These are phyloP conservation scores for Ophiostoma angusticollis DNA, from an alignment of 2,329 filamentous ascomycete genomes.

Conservation along the genomic window DNA sequence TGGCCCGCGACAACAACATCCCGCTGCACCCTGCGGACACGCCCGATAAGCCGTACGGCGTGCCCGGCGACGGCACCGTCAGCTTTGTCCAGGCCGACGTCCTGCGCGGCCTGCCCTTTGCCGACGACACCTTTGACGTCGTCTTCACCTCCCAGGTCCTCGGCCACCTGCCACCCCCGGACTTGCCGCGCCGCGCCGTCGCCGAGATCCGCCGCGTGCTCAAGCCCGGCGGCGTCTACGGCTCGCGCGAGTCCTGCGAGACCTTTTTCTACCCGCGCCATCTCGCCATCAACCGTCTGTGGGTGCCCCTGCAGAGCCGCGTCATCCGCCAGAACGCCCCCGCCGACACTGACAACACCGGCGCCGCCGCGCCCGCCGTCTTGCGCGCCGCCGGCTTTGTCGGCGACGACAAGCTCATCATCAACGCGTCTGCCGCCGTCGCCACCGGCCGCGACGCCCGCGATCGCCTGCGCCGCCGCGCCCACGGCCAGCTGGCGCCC, in stretches of 20 bases:
- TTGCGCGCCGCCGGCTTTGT: conserved; percentile 20
- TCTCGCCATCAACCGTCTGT: conserved; percentile 17
- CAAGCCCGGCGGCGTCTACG: conserved; percentile 29
- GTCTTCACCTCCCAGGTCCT: conserved; percentile 31
- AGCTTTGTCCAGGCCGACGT: conserved; percentile 23
- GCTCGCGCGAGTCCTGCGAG: conserved; percentile 20
- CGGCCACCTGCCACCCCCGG: conserved; percentile 25
- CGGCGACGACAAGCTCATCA: conserved; percentile 15
- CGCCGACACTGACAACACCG: conserved; percentile 4
- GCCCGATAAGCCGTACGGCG: not conserved
- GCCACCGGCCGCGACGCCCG: conserved; percentile 18
- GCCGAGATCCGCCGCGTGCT: conserved; percentile 30
- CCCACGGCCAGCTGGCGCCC: conserved; percentile 16
- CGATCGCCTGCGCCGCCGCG: conserved; percentile 18
- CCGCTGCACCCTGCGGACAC: conserved; percentile 12
- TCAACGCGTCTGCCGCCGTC: conserved; percentile 21
- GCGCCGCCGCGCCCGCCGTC: conserved; percentile 20
- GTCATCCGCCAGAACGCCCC: conserved; percentile 11
- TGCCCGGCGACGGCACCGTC: conserved; percentile 2
- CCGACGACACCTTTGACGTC: conserved; percentile 28
- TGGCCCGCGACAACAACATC: conserved; percentile 11
- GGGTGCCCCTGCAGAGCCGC: conserved; percentile 17
- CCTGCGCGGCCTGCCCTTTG: conserved; percentile 24
- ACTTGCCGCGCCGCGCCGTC: conserved; percentile 20
- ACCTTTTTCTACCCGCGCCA: conserved; percentile 22